These are phyloP conservation scores for Cornus suecica DNA, from an alignment of 148 eudicot genomes.

Conservation along the genomic window DNA sequence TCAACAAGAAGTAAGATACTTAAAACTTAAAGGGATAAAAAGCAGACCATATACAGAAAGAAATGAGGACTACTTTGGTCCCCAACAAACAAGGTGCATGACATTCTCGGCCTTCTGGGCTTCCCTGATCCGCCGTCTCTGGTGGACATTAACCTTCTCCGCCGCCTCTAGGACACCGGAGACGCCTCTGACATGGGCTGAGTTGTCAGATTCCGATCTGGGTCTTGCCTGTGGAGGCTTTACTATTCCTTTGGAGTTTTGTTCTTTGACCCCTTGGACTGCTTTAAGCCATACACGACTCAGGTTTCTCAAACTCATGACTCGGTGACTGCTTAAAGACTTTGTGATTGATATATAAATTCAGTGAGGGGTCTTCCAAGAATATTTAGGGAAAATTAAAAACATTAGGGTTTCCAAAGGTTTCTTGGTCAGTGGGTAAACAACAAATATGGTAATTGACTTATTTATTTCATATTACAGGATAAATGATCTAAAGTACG, in stretches of 20 bases:
- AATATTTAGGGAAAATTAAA: too few relatives aligned
- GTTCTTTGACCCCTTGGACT: conserved; percentile 3
- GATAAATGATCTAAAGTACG: too few relatives aligned
- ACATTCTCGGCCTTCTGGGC: conserved; percentile 23
- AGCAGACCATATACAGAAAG: too few relatives aligned
- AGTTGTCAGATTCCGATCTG: conserved; percentile 8
- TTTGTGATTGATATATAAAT: too few relatives aligned
- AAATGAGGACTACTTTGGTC: background rate
- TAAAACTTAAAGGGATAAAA: too few relatives aligned
- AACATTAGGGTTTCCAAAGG: too few relatives aligned
- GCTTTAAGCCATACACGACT: background rate
- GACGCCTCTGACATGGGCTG: conserved; percentile 3
- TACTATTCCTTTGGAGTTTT: background rate
- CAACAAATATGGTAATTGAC: too few relatives aligned
- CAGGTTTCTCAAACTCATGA: conserved; percentile 9
- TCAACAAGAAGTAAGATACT: too few relatives aligned
- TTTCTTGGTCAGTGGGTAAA: too few relatives aligned
- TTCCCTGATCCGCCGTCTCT: conserved; percentile 17
- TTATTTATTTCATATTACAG: too few relatives aligned
- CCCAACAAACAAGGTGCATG: conserved; percentile 26
- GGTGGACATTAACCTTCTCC: background rate
- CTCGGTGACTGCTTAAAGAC: too few relatives aligned
- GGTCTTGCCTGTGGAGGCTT: conserved; percentile 14
- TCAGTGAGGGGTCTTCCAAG: too few relatives aligned
- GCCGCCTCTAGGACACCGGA: conserved; percentile 2